These are phyloP conservation scores for Sclerotinia subarctica DNA, from an alignment of 2,329 filamentous ascomycete genomes.

Conservation along the genomic window DNA sequence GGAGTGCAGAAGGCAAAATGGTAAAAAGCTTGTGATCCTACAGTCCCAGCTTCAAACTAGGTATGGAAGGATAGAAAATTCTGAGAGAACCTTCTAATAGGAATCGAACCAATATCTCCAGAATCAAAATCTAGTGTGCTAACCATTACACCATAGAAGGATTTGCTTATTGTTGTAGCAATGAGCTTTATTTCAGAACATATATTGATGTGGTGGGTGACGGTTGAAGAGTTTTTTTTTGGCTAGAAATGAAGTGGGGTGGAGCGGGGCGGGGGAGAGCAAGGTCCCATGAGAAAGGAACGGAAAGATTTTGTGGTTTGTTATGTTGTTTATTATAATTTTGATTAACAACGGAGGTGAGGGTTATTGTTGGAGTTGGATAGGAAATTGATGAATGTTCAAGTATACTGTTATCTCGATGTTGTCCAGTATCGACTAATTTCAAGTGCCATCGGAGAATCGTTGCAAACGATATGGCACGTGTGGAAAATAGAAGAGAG, in stretches of 20 bases:
- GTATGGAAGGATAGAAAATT: no score
- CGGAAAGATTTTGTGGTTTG: background rate
- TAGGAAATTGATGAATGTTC: background rate
- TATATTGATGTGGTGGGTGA: background rate
- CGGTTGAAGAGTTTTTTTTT: background rate
- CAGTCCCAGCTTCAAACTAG: no score
- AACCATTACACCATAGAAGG: no score
- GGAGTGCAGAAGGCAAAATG: no score
- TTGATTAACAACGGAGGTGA: background rate
- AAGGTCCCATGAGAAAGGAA: background rate
- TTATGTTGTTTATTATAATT: background rate
- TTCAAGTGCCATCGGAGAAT: background rate
- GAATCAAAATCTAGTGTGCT: no score
- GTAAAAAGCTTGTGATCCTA: no score
- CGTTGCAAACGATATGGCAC: background rate
- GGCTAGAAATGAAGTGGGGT: background rate
- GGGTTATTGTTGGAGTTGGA: background rate
- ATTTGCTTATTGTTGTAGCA: background rate
- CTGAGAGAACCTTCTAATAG: no score
- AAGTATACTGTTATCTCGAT: background rate
- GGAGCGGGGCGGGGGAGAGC: background rate
- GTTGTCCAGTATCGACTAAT: background rate
- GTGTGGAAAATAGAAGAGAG: background rate
- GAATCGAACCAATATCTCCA: no score
- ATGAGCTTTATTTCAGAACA: no score